Percentiles rank a stretch among this genome's conserved stretches.
These are phyloP conservation scores for Fusarium subglutinans DNA, from an alignment of 2,329 filamentous ascomycete species.

Conservation along the genomic window DNA sequence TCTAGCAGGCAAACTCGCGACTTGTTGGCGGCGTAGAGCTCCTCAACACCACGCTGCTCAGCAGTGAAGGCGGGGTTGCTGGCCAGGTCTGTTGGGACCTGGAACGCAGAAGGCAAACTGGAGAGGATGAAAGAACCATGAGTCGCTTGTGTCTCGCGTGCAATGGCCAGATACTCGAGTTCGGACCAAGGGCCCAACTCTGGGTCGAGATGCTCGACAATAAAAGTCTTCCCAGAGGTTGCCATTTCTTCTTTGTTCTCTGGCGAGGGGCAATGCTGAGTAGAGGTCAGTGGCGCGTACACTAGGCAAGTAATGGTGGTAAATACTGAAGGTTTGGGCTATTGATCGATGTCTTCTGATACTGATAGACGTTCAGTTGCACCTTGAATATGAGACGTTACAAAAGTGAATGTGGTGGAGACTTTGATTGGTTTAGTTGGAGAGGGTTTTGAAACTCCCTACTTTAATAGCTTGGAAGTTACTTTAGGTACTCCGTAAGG, in stretches of 20 bases:
- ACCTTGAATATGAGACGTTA: constrained; percentile 3
- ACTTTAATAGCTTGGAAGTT: not conserved
- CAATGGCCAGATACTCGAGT: constrained; percentile 90
- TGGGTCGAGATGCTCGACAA: constrained; percentile 95
- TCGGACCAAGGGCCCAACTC: constrained; percentile 95
- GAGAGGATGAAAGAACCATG: constrained; percentile 81
- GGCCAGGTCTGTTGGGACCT: constrained; percentile 67
- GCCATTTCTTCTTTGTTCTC: constrained; percentile 48
- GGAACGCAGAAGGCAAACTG: constrained; percentile 76
- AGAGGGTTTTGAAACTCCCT: constrained; percentile 35
- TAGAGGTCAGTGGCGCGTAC: not conserved
- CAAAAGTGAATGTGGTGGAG: constrained; percentile 20
- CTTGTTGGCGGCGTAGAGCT: constrained; percentile 78
- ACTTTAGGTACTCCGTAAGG: not conserved
- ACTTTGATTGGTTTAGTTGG: constrained; percentile 17
- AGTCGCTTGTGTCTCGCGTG: constrained; percentile 76
- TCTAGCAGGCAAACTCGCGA: constrained; percentile 87
- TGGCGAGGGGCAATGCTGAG: constrained; percentile 6
- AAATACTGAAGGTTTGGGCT: constrained; percentile 4
- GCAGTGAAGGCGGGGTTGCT: constrained; percentile 71
- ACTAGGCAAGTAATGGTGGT: constrained; percentile 13
- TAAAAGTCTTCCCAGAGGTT: constrained; percentile 73
- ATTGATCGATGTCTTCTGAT: not conserved
- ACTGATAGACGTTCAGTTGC: not conserved
- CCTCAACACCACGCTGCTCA: constrained; percentile 82